Percentiles rank a stretch among this genome's conserved stretches.
These are phyloP conservation scores for Globisporangium takayamanum DNA, from an alignment of 352 stramenopile species.

Conservation along the genomic window DNA sequence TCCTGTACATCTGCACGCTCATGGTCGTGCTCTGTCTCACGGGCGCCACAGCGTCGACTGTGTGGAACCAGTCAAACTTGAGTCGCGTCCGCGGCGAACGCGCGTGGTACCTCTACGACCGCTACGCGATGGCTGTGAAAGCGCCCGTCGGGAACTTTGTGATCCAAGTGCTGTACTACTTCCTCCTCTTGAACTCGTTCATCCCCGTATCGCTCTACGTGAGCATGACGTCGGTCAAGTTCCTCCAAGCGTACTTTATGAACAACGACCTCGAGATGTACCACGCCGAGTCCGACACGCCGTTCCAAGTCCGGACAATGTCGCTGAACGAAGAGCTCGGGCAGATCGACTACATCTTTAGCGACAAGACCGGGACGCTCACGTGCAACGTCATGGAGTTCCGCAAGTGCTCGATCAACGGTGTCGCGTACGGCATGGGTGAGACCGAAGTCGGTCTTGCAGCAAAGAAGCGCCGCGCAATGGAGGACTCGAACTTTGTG, in stretches of 20 bases:
- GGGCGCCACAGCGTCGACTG: constrained; percentile 46
- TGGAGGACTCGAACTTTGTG: constrained; percentile 12
- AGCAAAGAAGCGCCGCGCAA: constrained; percentile 39
- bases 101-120: constrained; percentile 76
- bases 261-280: constrained; percentile 91
- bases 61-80: constrained; percentile 70
- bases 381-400: constrained; percentile 97
- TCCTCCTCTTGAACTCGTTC: constrained; percentile 92
- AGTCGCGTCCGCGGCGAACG: constrained; percentile 19
- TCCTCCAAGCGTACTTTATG: constrained; percentile 90
- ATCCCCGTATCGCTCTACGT: constrained; percentile 95
- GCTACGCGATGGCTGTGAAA: constrained; percentile 34
- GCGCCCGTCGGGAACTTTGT: constrained; percentile 70
- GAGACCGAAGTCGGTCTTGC: constrained; percentile 83
- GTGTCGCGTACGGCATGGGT: constrained; percentile 87
- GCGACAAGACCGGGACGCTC: constrained; percentile 94
- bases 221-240: constrained; percentile 91
- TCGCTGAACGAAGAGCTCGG: constrained; percentile 92
- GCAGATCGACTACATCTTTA: constrained; percentile 92
- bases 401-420: constrained; percentile 94
- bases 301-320: constrained; percentile 89
- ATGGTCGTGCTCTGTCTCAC: constrained; percentile 76
- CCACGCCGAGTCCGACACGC: constrained; percentile 91
- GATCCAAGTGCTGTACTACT: constrained; percentile 92
- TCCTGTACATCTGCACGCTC: constrained; percentile 77